phyloP scores from a whole-genome alignment of 2,329 filamentous ascomycete species.

The Apiospora phragmitis region DNA sequence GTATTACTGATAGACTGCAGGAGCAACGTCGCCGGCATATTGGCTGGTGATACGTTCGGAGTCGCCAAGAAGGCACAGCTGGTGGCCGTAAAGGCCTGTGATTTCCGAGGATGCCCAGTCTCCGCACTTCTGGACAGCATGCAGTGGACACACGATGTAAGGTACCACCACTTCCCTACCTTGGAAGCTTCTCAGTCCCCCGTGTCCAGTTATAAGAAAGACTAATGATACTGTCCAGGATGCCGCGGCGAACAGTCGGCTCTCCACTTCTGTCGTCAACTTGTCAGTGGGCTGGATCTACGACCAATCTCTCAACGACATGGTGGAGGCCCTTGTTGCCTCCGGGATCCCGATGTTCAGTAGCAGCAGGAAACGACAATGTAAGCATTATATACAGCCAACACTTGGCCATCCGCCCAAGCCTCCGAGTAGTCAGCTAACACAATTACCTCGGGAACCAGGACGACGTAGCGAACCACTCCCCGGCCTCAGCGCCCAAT shows the following conservation, averaged over 20 bases:
- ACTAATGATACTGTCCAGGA: too few species aligned
- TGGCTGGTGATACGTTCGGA: constrained; percentile 20
- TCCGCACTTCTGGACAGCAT: constrained; percentile 35
- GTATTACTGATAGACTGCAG: background rate
- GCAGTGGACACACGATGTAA: constrained; percentile 20
- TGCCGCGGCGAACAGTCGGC: background rate
- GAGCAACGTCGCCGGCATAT: constrained; percentile 33
- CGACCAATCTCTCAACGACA: constrained; percentile 12
- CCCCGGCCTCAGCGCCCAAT: constrained; percentile 18
- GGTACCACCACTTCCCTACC: background rate
- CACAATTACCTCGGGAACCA: background rate
- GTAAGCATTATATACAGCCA: background rate
- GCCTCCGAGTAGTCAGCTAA: background rate
- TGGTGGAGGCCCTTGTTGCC: constrained; percentile 16
- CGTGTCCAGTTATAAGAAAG: too few species aligned
- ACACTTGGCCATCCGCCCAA: constrained; percentile 28
- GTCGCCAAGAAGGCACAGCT: constrained; percentile 24
- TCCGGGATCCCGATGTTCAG: constrained; percentile 20
- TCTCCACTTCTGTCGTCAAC: constrained; percentile 23
- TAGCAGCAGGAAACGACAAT: constrained; percentile 22
- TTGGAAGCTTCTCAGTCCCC: too few species aligned
- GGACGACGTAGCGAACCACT: constrained; percentile 34
- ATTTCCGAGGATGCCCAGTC: constrained; percentile 30
- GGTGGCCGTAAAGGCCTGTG: constrained; percentile 44
- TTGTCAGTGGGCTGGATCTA: constrained; percentile 26